These are phyloP conservation scores for Adansonia grandidieri DNA, from an alignment of 441 rosid species.

Conservation along the genomic window DNA sequence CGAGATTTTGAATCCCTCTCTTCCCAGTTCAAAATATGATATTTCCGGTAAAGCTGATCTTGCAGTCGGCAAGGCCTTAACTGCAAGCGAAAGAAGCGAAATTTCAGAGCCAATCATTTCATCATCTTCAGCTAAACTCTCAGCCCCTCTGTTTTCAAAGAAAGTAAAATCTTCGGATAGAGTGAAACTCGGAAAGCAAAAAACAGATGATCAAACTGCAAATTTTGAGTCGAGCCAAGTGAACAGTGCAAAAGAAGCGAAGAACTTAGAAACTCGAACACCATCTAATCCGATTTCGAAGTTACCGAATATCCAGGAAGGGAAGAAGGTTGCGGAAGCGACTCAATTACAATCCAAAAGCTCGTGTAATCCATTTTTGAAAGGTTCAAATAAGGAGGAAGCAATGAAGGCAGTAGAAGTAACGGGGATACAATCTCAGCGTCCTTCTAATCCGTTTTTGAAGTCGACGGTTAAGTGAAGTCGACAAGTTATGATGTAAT, in stretches of 20 bases:
- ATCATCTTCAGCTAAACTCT: conserved; percentile 35
- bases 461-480: conserved; percentile 49
- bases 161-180: conserved; percentile 46
- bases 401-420: conserved; percentile 31
- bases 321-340: conserved; percentile 4
- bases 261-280: not conserved
- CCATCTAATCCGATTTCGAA: not conserved
- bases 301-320: conserved; percentile 28
- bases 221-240: conserved; percentile 15
- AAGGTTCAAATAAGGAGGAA: conserved; percentile 37
- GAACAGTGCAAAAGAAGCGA: not conserved
- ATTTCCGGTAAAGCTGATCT: conserved; percentile 23
- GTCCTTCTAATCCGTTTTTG: conserved; percentile 55
- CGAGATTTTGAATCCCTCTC: conserved; percentile 29
- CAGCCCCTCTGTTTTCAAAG: conserved; percentile 49
- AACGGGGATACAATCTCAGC: conserved; percentile 32
- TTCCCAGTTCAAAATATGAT: conserved; percentile 26
- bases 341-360: conserved; percentile 32
- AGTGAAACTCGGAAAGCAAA: conserved; percentile 35
- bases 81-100: conserved; percentile 39
- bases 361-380: conserved; percentile 38
- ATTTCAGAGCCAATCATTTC: conserved; percentile 38
- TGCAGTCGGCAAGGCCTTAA: conserved; percentile 36
- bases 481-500: not conserved
- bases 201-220: conserved; percentile 31